Conservation (phyloP, 176 grass and related monocot genomes). For the Oryza officinalis region DNA sequence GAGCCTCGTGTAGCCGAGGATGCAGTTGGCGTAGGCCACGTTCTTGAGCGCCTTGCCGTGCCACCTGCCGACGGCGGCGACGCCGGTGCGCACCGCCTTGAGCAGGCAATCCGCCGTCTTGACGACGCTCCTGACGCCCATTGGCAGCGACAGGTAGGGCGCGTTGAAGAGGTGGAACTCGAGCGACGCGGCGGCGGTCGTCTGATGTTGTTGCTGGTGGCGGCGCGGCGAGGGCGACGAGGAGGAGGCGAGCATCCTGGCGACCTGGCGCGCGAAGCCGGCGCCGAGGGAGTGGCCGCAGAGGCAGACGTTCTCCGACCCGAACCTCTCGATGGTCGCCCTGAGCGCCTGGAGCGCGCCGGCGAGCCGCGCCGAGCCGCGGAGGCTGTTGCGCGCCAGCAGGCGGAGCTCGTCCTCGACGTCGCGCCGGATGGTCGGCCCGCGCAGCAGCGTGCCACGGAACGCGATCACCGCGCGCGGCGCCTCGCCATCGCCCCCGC, state of each 20-base stretch:
- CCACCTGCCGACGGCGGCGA: conserved; percentile 57
- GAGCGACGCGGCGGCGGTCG: conserved; percentile 38
- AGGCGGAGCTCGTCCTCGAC: conserved; percentile 83
- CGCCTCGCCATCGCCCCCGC: conserved; percentile 27
- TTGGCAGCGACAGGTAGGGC: conserved; percentile 82
- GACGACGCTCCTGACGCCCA: conserved; percentile 54
- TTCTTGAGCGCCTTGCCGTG: conserved; percentile 59
- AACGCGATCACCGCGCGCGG: conserved; percentile 79
- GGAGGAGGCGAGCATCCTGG: conserved; percentile 49
- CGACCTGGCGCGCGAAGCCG: conserved; percentile 74
- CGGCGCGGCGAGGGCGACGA: not conserved
- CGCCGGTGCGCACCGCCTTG: conserved; percentile 52
- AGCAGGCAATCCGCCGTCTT: conserved; percentile 63
- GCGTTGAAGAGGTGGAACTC: conserved; percentile 94
- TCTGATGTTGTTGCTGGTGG: not conserved
- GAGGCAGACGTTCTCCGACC: conserved; percentile 70
- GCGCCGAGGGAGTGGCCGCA: conserved; percentile 87
- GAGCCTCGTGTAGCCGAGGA: conserved; percentile 61
- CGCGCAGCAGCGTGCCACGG: conserved; percentile 72
- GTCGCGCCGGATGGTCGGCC: conserved; percentile 72
- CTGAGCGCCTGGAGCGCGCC: conserved; percentile 59
- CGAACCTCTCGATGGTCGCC: conserved; percentile 52
- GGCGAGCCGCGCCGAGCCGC: conserved; percentile 63
- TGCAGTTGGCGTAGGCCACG: conserved; percentile 61
- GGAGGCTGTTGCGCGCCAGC: conserved; percentile 69